A percentile compares a stretch with the other conserved stretches of the same genome.
These are phyloP conservation scores for Tetraselmis chui DNA, from an alignment of 139 green algal genomes.

Conservation along the genomic window DNA sequence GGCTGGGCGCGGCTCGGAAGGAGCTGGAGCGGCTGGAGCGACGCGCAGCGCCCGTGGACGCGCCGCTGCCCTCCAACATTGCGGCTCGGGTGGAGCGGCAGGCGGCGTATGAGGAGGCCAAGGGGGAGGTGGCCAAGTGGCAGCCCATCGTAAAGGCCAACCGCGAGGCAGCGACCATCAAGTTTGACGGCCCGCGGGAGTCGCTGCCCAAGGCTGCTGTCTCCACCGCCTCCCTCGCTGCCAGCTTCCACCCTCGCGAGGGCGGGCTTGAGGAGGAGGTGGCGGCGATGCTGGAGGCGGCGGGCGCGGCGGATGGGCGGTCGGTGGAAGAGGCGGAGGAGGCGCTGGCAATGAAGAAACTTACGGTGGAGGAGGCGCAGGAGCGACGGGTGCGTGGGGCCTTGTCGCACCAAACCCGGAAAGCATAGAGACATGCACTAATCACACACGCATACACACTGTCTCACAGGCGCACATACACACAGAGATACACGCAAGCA, in stretches of 20 bases:
- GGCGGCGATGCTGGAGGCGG: conserved; percentile 65
- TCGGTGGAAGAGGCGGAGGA: conserved; percentile 64
- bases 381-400: conserved; percentile 52
- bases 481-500: no score
- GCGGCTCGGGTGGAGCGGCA: conserved; percentile 60
- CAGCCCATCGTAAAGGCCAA: conserved; percentile 88
- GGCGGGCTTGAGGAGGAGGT: conserved; percentile 67
- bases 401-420: no score
- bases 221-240: conserved; percentile 20
- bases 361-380: conserved; percentile 69
- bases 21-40: conserved; percentile 52
- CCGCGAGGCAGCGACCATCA: conserved; percentile 80
- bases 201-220: conserved; percentile 18
- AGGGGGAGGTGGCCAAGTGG: conserved; percentile 82
- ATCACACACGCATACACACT: no score
- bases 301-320: conserved; percentile 35
- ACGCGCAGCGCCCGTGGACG: conserved; percentile 26
- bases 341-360: conserved; percentile 29
- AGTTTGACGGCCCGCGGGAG: conserved; percentile 47
- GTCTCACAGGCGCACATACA: no score
- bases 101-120: conserved; percentile 78
- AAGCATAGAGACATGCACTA: no score
- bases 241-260: conserved; percentile 5
- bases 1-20: conserved; percentile 40
- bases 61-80: conserved; percentile 57